Conservation (phyloP, 2,329 filamentous ascomycete genomes). For the Calycina herbarum region DNA sequence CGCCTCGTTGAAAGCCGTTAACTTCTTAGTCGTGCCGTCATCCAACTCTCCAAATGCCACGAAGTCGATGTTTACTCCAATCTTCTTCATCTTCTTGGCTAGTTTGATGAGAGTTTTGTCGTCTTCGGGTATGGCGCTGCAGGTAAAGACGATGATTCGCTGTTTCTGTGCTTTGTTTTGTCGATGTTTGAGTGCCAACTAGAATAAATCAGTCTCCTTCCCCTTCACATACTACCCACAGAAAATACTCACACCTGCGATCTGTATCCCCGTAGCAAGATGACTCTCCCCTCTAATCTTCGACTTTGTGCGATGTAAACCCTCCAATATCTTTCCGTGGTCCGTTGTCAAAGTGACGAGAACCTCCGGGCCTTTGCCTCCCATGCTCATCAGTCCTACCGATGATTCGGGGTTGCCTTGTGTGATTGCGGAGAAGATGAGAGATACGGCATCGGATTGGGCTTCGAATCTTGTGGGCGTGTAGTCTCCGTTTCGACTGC, state of each 20-base stretch:
- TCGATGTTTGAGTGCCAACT: slow-evolving; percentile 96
- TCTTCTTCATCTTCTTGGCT: slow-evolving; percentile 99
- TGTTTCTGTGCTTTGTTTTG: slow-evolving; percentile 97
- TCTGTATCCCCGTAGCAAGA: slow-evolving; percentile 90
- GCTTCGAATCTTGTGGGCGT: slow-evolving; percentile 94
- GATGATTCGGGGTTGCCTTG: slow-evolving; percentile 95
- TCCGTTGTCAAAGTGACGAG: slow-evolving; percentile 95
- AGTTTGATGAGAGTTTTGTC: slow-evolving; percentile 86
- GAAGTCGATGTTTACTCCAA: slow-evolving; percentile 90
- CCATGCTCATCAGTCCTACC: slow-evolving; percentile 98
- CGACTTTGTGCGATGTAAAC: slow-evolving; percentile 81
- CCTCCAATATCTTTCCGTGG: slow-evolving; percentile 91
- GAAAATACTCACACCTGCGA: slow-evolving; percentile 72
- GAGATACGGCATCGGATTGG: slow-evolving; percentile 90
- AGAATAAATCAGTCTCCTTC: slow-evolving; percentile 14
- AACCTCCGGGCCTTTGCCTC: slow-evolving; percentile 94
- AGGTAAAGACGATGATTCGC: slow-evolving; percentile 95
- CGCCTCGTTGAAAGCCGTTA: slow-evolving; percentile 88
- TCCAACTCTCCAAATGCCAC: slow-evolving; percentile 92
- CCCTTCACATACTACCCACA: background rate
- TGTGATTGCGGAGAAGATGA: slow-evolving; percentile 94
- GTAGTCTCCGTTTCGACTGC: slow-evolving; percentile 92
- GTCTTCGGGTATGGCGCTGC: slow-evolving; percentile 86
- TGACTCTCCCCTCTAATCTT: slow-evolving; percentile 90
- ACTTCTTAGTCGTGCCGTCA: slow-evolving; percentile 87